A percentile compares a stretch with the other conserved stretches of the same genome.
Evolutionary conservation across 2,329 filamentous ascomycete species (phyloP).

Genomic region (Ophiocordyceps sinensis): DNA sequence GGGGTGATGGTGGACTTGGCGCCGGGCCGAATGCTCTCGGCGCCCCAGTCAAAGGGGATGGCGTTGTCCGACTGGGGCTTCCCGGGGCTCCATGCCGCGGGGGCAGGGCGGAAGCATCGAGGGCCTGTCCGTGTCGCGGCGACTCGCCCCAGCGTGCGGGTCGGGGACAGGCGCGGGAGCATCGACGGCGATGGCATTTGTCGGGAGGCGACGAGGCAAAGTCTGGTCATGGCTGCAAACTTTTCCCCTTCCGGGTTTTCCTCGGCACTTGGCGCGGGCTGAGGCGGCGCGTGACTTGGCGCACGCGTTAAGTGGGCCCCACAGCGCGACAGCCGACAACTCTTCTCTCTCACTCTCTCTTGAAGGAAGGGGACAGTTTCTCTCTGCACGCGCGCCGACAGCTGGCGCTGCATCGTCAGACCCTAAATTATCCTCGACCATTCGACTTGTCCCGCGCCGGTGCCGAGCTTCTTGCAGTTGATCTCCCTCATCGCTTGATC

Average conservation of each 20-base stretch:
- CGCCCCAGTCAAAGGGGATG: conserved; percentile 39
- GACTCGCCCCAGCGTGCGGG: conserved; percentile 14
- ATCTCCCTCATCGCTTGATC: background rate
- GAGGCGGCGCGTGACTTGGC: conserved; percentile 8
- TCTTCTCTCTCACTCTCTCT: no score
- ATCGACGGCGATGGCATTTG: conserved; percentile 32
- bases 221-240: no score
- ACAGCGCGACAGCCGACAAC: background rate
- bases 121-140: conserved; percentile 11
- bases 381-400: background rate
- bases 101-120: conserved; percentile 8
- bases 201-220: background rate
- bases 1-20: conserved; percentile 39
- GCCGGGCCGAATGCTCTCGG: conserved; percentile 8
- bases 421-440: no score
- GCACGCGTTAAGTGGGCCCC: conserved; percentile 1
- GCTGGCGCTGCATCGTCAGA: no score
- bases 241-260: background rate
- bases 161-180: conserved; percentile 60
- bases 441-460: background rate
- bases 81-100: conserved; percentile 4
- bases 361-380: no score
- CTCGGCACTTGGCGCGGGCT: background rate
- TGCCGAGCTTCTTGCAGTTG: no score
- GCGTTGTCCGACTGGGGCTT: conserved; percentile 15